phyloP scores from a whole-genome alignment of 2,329 filamentous ascomycete genomes.

The Domatiomyces globalis region DNA sequence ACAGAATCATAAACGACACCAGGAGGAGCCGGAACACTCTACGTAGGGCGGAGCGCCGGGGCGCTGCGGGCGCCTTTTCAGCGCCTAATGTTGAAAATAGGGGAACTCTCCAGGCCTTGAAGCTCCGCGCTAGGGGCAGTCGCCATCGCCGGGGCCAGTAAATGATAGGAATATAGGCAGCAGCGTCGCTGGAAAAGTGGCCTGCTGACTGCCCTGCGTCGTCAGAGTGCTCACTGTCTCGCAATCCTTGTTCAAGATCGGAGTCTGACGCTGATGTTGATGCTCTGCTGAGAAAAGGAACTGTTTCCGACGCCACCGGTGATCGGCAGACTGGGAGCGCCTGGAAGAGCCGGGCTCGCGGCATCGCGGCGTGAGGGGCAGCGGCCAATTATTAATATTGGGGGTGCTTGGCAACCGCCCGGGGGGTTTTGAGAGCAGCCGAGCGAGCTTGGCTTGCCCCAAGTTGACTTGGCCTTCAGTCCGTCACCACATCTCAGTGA shows the following conservation, averaged over 20 bases:
- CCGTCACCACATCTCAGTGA: no score
- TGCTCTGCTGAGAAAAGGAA: not conserved
- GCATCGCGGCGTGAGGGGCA: no score
- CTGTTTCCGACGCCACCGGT: not conserved
- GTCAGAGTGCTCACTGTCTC: not conserved
- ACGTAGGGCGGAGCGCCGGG: constrained; percentile 1
- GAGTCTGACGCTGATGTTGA: not conserved
- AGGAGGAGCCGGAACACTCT: constrained; percentile 10
- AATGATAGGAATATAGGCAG: not conserved
- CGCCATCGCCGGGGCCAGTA: not conserved
- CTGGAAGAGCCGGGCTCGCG: not conserved
- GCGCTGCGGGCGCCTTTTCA: not conserved
- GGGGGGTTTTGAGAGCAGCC: no score
- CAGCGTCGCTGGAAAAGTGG: not conserved
- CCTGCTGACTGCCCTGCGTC: not conserved
- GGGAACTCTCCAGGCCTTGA: not conserved
- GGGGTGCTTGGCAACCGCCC: no score
- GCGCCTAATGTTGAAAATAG: not conserved
- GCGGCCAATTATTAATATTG: no score
- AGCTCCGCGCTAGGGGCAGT: not conserved
- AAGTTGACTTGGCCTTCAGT: no score
- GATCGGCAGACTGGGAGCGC: no score
- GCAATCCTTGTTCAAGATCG: not conserved
- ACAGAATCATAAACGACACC: constrained; percentile 16
- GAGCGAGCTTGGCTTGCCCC: no score